A percentile compares a stretch with the other conserved stretches of the same genome.
These are phyloP conservation scores for Salix arbutifolia DNA, from an alignment of 345 rosid genomes.

Conservation along the genomic window DNA sequence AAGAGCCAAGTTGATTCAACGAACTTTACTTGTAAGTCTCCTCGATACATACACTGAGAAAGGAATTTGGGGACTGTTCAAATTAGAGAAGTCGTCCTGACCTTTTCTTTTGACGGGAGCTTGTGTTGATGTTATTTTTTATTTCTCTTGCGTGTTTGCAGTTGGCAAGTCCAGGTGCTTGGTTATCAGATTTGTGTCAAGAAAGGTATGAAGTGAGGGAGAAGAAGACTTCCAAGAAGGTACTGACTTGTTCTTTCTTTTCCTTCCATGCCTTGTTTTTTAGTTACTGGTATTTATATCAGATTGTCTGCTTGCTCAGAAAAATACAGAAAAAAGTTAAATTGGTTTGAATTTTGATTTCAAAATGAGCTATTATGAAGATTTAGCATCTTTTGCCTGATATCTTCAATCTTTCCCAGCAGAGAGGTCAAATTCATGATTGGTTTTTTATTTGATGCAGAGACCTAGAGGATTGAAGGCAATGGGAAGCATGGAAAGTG, in stretches of 20 bases:
- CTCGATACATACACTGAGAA: neutral
- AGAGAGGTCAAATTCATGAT: neutral
- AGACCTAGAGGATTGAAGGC: constrained; percentile 73
- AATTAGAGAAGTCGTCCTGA: neutral
- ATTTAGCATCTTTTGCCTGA: neutral
- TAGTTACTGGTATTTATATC: neutral
- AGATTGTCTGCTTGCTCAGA: neutral
- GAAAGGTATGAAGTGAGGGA: constrained; percentile 92
- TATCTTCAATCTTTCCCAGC: too few relatives aligned
- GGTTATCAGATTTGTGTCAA: constrained; percentile 78
- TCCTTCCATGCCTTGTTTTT: neutral
- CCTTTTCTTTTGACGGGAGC: neutral
- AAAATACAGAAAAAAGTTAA: neutral
- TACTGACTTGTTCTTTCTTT: constrained; percentile 14
- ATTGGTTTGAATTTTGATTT: neutral
- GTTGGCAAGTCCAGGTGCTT: constrained; percentile 89
- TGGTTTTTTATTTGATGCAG: constrained; percentile 38
- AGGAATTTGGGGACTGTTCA: neutral
- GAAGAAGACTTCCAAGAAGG: constrained; percentile 92
- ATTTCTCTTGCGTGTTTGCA: constrained; percentile 25
- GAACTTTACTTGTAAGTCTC: constrained; percentile 62
- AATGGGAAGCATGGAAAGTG: constrained; percentile 65
- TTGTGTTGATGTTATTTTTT: neutral
- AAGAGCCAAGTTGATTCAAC: constrained; percentile 82
- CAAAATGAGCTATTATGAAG: neutral